Evolutionary conservation across 2,329 filamentous ascomycete genomes (phyloP), one percentile per base, ranked within the genome.

Genomic region (Fusarium piperis): DNA sequence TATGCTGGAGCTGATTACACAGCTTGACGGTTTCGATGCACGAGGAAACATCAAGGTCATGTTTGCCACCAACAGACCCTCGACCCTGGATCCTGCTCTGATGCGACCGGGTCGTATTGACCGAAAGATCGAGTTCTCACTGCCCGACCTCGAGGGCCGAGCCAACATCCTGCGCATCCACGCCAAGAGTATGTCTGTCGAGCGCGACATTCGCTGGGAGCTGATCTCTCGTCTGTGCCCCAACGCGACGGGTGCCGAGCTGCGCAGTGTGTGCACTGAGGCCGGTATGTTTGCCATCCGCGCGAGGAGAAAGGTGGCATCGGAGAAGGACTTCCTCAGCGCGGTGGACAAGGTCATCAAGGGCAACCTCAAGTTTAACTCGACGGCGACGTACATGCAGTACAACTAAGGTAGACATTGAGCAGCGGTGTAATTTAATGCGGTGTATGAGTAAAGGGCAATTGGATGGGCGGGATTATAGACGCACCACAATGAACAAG

Each of bases 341-440:
- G 95, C 96, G 3, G 96, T 99, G 68, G 96, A 99, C 87, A 99
- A 99, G 90, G 96, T 99, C 72, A 98, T 98, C 86, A 97, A 98
- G 89, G 95, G 93, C 77, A 98, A 98, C 84, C 87, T 97, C 81
- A 99, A 99, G 90, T 99, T 99, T 88, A 98, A 98, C 90, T 97
- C 93, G 65, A 99, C 96, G 66, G 95, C 96, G 56, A 94, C 93
- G 71, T 99, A 99, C 86, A 96, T 96, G 89, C 96, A 98, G 85
- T 99, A 99, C 89, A 99, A 99, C 84, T 98, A 44, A 44, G 39
- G 39, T 44, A 97, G 75, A 77, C 59, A 68, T 41, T 62, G 64
- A 60, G 62, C 72, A 59, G 68, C 41, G 72, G 61, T 74, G 65
- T 78, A 72, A 72, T 76, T 76, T 75, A 74, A 76, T 74, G 68